Evolutionary conservation across 768 basidiomycete species (phyloP).

Genomic region (Boletus huronensis): DNA sequence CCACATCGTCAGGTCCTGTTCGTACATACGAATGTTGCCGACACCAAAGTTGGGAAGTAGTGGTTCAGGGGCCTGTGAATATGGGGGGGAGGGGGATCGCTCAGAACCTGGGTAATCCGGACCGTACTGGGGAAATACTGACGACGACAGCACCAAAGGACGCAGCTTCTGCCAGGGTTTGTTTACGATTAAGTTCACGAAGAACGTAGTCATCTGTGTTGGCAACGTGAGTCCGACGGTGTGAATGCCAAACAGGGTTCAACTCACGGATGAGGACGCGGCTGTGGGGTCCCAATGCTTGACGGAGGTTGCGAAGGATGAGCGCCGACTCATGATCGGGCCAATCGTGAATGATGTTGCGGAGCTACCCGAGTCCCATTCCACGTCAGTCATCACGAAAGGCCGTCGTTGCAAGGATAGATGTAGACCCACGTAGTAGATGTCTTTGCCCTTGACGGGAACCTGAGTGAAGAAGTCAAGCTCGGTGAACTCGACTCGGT

Average conservation of each 20-base stretch:
- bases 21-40: constrained; percentile 28
- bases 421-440: constrained; percentile 32
- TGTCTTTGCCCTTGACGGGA: constrained; percentile 24
- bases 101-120: not conserved
- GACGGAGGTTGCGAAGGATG: constrained; percentile 30
- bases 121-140: not conserved
- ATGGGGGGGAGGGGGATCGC: not conserved
- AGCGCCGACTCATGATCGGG: constrained; percentile 26
- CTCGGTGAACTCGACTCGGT: constrained; percentile 27
- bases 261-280: constrained; percentile 33
- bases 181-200: constrained; percentile 14
- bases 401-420: not conserved
- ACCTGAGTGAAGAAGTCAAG: constrained; percentile 31
- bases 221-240: not conserved
- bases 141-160: constrained; percentile 16
- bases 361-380: constrained; percentile 7
- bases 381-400: not conserved
- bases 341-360: constrained; percentile 33
- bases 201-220: constrained; percentile 24
- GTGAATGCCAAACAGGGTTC: not conserved
- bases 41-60: constrained; percentile 33
- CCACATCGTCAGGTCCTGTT: constrained; percentile 32
- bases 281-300: constrained; percentile 28
- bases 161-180: constrained; percentile 9
- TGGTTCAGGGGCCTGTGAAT: constrained; percentile 32